Percentiles rank a stretch among this genome's conserved stretches.
phyloP scores from a whole-genome alignment of 768 basidiomycete genomes.

The Serendipita vermifera region DNA sequence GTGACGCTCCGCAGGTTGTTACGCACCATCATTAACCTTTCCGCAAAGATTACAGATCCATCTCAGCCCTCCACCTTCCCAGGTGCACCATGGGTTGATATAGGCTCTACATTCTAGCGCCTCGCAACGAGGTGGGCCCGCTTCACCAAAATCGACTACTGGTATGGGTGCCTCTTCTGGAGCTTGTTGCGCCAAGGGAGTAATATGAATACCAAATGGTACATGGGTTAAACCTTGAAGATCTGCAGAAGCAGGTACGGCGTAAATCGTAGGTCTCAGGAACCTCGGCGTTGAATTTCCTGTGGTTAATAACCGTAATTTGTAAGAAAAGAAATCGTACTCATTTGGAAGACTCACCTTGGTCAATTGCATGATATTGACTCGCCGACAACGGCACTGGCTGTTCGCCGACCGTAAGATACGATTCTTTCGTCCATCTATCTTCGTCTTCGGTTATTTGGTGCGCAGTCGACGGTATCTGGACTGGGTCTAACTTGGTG shows the following conservation, averaged over 20 bases:
- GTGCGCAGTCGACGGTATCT: slow-evolving; percentile 85
- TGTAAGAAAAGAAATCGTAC: neutral
- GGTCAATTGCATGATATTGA: slow-evolving; percentile 81
- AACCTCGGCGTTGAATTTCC: slow-evolving; percentile 89
- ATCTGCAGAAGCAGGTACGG: slow-evolving; percentile 65
- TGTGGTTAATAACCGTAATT: slow-evolving; percentile 17
- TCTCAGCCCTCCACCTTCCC: slow-evolving; percentile 64
- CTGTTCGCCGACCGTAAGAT: slow-evolving; percentile 47
- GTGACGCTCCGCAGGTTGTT: neutral
- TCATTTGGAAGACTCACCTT: slow-evolving; percentile 37
- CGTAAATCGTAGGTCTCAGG: slow-evolving; percentile 81
- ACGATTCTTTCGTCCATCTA: slow-evolving; percentile 60
- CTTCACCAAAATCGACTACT: slow-evolving; percentile 52
- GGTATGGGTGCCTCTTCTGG: slow-evolving; percentile 69
- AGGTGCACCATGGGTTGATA: slow-evolving; percentile 87
- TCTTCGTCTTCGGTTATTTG: slow-evolving; percentile 66
- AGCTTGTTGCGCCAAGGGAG: slow-evolving; percentile 80
- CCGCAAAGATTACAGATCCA: slow-evolving; percentile 92
- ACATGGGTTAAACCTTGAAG: slow-evolving; percentile 72
- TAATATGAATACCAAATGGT: slow-evolving; percentile 72
- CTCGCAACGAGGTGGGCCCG: slow-evolving; percentile 76
- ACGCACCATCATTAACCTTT: slow-evolving; percentile 71
- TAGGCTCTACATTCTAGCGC: slow-evolving; percentile 61
- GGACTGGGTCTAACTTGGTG: slow-evolving; percentile 69
- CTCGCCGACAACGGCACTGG: slow-evolving; percentile 70